phyloP scores from a whole-genome alignment of 306 rosid genomes.

The Dalbergia cultrata region DNA sequence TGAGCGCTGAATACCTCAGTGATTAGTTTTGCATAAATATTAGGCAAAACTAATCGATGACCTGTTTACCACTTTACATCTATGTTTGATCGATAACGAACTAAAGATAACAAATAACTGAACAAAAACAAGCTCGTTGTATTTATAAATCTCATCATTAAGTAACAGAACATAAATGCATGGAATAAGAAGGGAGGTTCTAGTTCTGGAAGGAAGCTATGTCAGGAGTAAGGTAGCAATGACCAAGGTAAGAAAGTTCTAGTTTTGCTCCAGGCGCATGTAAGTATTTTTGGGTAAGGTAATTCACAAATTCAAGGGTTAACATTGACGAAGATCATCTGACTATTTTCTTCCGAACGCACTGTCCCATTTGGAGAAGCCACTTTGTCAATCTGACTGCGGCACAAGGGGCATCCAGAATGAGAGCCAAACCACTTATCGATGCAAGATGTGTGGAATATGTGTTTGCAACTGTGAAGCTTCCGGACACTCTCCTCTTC shows the following conservation, averaged over 20 bases:
- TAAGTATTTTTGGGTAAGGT: background rate
- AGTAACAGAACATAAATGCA: slow-evolving; percentile 2
- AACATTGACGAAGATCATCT: slow-evolving; percentile 26
- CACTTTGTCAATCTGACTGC: slow-evolving; percentile 46
- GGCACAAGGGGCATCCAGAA: slow-evolving; percentile 57
- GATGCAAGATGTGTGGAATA: slow-evolving; percentile 54
- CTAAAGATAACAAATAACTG: slow-evolving; percentile 3
- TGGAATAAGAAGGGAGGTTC: background rate
- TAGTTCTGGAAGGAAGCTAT: slow-evolving; percentile 6
- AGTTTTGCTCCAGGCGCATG: too few relatives aligned
- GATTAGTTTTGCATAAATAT: background rate
- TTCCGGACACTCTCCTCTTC: slow-evolving; percentile 49
- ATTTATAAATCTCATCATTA: slow-evolving; percentile 15
- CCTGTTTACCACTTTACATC: too few relatives aligned
- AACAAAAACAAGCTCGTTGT: slow-evolving; percentile 3
- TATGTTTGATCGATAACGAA: too few relatives aligned
- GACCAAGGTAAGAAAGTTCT: background rate
- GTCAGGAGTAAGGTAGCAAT: background rate
- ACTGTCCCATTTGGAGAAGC: slow-evolving; percentile 30
- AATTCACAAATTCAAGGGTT: slow-evolving; percentile 19
- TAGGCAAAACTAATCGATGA: background rate
- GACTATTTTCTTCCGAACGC: slow-evolving; percentile 33
- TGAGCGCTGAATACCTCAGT: background rate
- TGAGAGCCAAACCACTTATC: slow-evolving; percentile 55
- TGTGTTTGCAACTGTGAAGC: slow-evolving; percentile 56